Base-by-base conservation (phyloP, 352 stramenopile species). In the Phytopythium montanum region DNA sequence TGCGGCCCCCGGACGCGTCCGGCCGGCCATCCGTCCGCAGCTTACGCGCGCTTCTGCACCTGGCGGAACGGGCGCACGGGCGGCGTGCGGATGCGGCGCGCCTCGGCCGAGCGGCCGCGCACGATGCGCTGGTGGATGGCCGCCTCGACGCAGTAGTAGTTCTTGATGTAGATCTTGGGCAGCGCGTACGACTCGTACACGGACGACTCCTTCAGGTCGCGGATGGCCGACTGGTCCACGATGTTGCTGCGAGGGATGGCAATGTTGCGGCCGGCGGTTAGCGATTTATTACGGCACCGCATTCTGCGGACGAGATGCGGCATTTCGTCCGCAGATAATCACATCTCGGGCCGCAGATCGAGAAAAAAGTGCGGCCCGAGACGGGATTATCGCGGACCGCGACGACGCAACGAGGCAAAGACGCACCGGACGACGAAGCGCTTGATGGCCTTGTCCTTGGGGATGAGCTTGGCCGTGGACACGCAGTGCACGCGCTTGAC, bases 101-200 rank as follows among this genome's bases (percentile, higher is more conserved):
- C 90, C 68, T 96, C 88, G 26, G 88, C 79, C 69, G 94, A 98
- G 73, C 97, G 94, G 69, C 94, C 97, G 87, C 97, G 95, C 55
- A 99, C 97, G 74, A 99, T 99, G 83, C 97, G 96, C 83, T 99
- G 96, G 88, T 99, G 97, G 61, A 99, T 98, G 58, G 97, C 97
- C 52, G 96, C 97, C 75, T 99, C 97, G 31, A 99, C 95, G 79
- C 96, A 99, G 91, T 99, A 99, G 82, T 99, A 99, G 94, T 99
- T 98, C 96, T 99, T 99, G 74, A 99, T 98, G 92, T 99, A 99
- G 66, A 99, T 96, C 90, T 99, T 99, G 65, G 97, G 97, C 64
- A 99, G 83, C 62, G 95, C 90, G 85, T 99, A 99, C 77, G 98
- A 98, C 81, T 98, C 95, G 88, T 99, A 99, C 59, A 98, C 97